Percentiles rank a stretch among this genome's conserved stretches.
These are phyloP conservation scores for Hypoxylon sp. DNA, from an alignment of 2,329 filamentous ascomycete species.

Conservation along the genomic window DNA sequence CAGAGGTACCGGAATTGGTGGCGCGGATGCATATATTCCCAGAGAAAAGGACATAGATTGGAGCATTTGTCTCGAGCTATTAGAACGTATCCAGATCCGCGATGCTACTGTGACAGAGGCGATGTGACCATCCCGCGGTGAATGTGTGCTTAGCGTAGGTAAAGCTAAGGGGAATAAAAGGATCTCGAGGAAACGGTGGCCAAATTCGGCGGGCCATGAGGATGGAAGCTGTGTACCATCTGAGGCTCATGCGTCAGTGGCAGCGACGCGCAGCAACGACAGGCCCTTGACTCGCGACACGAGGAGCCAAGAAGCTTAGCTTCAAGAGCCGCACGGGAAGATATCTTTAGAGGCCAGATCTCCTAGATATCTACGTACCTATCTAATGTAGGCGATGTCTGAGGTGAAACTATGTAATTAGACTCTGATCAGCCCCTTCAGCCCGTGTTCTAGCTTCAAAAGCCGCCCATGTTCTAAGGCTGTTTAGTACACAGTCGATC, in stretches of 20 bases:
- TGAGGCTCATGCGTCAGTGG: slow-evolving; percentile 2
- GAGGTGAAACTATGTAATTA: neutral
- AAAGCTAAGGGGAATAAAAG: neutral
- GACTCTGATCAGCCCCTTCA: neutral
- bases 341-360: neutral
- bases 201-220: neutral
- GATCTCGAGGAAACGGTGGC: slow-evolving; percentile 4
- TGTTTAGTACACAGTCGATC: neutral
- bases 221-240: neutral
- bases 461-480: neutral
- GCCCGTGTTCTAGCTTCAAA: neutral
- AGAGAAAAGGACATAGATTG: slow-evolving; percentile 16
- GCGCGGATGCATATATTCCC: slow-evolving; percentile 16
- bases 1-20: slow-evolving; percentile 3
- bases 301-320: neutral
- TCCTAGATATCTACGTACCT: neutral
- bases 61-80: slow-evolving; percentile 9
- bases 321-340: neutral
- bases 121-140: slow-evolving; percentile 23
- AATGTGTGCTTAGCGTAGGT: neutral
- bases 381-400: neutral
- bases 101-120: slow-evolving; percentile 17
- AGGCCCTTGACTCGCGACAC: neutral
- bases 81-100: slow-evolving; percentile 20
- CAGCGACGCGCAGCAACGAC: neutral